phyloP scores from a whole-genome alignment of 352 stramenopile species.

The Phytophthora sojae region DNA sequence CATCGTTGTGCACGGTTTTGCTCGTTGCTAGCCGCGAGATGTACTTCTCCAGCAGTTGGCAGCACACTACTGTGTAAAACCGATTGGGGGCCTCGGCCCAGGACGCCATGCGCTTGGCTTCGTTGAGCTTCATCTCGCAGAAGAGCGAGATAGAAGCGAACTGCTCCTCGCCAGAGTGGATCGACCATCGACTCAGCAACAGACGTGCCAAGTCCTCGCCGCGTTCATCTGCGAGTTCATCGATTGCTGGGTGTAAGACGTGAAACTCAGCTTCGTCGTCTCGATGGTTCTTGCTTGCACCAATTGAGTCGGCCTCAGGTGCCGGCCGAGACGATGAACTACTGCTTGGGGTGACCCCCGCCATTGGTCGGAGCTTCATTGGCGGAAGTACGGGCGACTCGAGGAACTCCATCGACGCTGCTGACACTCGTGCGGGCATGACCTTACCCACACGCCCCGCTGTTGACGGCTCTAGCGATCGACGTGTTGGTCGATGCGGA shows the following conservation, averaged over 20 bases:
- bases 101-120: constrained; percentile 77
- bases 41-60: constrained; percentile 75
- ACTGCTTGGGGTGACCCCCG: constrained; percentile 14
- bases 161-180: constrained; percentile 55
- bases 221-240: constrained; percentile 56
- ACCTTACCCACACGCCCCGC: constrained; percentile 27
- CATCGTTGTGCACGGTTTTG: constrained; percentile 19
- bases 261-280: constrained; percentile 50
- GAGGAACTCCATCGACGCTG: constrained; percentile 40
- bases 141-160: constrained; percentile 78
- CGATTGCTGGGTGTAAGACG: constrained; percentile 65
- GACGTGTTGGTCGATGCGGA: constrained; percentile 21
- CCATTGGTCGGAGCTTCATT: constrained; percentile 43
- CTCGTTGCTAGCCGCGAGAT: constrained; percentile 35
- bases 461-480: neutral
- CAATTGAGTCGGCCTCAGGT: constrained; percentile 1
- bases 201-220: constrained; percentile 63
- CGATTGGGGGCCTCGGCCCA: constrained; percentile 78
- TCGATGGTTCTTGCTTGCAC: constrained; percentile 21
- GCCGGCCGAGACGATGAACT: constrained; percentile 11
- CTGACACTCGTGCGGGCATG: constrained; percentile 38
- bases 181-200: constrained; percentile 76
- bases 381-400: constrained; percentile 46
- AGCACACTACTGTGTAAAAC: constrained; percentile 79
- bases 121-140: constrained; percentile 83